Conservation (phyloP, 2,329 filamentous ascomycete genomes). For the Calonectria pauciramosa region DNA sequence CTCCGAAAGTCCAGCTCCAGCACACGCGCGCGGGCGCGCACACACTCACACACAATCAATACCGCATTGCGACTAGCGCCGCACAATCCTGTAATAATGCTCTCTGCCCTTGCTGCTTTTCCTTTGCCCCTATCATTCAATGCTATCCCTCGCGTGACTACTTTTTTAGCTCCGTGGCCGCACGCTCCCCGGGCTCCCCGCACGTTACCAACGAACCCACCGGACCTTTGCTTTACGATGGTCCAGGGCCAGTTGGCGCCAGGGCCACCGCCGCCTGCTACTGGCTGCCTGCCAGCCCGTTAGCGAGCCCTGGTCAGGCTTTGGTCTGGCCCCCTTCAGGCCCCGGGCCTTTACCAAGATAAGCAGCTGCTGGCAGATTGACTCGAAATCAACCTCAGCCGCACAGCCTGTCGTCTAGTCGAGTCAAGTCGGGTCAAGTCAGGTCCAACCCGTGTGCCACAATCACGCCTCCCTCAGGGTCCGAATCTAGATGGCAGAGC, state of each 20-base stretch:
- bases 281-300: background rate
- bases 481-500: background rate
- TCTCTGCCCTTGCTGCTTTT: background rate
- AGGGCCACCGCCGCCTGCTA: background rate
- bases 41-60: background rate
- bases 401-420: background rate
- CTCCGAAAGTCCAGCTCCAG: background rate
- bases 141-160: background rate
- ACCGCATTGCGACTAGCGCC: background rate
- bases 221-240: background rate
- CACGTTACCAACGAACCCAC: background rate
- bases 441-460: constrained; percentile 8
- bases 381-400: background rate
- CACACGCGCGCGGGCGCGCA: background rate
- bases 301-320: background rate
- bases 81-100: background rate
- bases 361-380: constrained; percentile 4
- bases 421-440: background rate
- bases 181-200: background rate
- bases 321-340: background rate
- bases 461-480: background rate
- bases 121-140: constrained; percentile 1
- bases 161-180: background rate
- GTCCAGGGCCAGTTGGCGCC: background rate
- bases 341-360: background rate